Percentiles rank a stretch among this genome's conserved stretches.
Evolutionary conservation across 208 protist species (phyloP).

Genomic region (Wallacemonas sp.): DNA sequence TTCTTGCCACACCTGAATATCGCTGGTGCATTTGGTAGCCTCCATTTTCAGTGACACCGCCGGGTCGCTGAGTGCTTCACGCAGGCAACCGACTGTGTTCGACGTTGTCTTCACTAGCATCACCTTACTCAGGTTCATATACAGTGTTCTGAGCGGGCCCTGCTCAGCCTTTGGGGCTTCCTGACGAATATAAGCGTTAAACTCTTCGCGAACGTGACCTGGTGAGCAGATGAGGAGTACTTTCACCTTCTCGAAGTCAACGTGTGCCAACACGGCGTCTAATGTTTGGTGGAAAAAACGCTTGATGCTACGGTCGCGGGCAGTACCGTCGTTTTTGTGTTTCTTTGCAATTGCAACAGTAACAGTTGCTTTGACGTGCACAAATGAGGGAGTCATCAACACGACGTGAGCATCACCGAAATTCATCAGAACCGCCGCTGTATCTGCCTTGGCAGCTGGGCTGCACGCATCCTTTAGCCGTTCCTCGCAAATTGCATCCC

Average conservation of each 20-base stretch:
- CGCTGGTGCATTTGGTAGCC: constrained; percentile 89
- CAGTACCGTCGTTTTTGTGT: constrained; percentile 73
- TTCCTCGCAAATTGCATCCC: constrained; percentile 74
- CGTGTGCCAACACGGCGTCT: constrained; percentile 83
- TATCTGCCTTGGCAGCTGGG: constrained; percentile 72
- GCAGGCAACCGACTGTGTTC: constrained; percentile 82
- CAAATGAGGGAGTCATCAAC: constrained; percentile 92
- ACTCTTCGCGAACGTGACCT: constrained; percentile 93
- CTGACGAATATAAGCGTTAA: constrained; percentile 56
- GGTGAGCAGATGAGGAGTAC: constrained; percentile 94
- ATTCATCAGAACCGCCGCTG: constrained; percentile 95
- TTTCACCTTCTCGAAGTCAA: constrained; percentile 95
- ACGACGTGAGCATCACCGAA: constrained; percentile 93
- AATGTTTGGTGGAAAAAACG: constrained; percentile 94
- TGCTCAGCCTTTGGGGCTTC: constrained; percentile 39
- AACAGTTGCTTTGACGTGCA: constrained; percentile 88
- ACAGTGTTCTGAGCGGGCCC: constrained; percentile 65
- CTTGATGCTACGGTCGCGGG: constrained; percentile 87
- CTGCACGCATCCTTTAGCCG: constrained; percentile 81
- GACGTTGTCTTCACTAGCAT: constrained; percentile 87
- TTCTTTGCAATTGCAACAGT: constrained; percentile 89
- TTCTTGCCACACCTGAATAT: constrained; percentile 90
- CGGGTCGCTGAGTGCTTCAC: constrained; percentile 90
- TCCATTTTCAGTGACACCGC: constrained; percentile 68
- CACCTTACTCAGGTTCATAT: constrained; percentile 91